Base-by-base conservation (phyloP, 768 basidiomycete species). In the Russula vinacea region DNA sequence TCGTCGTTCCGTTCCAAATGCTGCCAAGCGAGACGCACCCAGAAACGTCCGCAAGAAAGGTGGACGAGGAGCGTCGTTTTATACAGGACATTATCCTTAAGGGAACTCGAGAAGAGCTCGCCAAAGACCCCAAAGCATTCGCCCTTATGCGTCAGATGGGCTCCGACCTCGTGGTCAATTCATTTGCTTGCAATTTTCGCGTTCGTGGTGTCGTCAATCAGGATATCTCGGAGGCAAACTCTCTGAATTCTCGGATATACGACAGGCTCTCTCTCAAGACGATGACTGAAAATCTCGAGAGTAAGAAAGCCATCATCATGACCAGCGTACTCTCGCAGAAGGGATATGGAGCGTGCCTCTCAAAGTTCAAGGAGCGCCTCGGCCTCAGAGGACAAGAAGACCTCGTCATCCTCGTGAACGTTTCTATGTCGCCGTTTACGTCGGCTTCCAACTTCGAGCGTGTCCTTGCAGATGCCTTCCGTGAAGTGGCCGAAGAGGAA, bases 161-260 rank as follows among this genome's bases (percentile, higher is more conserved):
- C 5, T 64, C 68, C 11, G 80, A 81, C 65, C 74, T 81, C 60
- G 74, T 71, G 56, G 79, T 82, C 72, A 80, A 80, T 61, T 72
- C 76, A 2, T 81, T 81, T 60, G 74, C 76, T 2, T 75, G 75
- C 71, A 80, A 81, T 71, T 80, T 80, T 72, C 71, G 73, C 22
- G 62, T 74, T 52, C 69, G 74, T 56, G 77, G 73, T 40, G 58
- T 54, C 37, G 42, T 71, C 49, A 80, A 78, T 71, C 65, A 68
- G 24, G 77, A 78, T 67, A 69, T 80, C 60, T 73, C 64, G 33
- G 77, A 78, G 61, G 79, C 80, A 7, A 81, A 80, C 57, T 69
- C 71, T 56, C 71, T 81, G 14, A 80, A 80, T 62, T 67, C 66
- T 6, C 70, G 74, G 19, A 74, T 81, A 55, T 78, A 75, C 69